A percentile compares a stretch with the other conserved stretches of the same genome.
phyloP scores from a whole-genome alignment of 345 rosid species.

The Pseudoturritis turrita region DNA sequence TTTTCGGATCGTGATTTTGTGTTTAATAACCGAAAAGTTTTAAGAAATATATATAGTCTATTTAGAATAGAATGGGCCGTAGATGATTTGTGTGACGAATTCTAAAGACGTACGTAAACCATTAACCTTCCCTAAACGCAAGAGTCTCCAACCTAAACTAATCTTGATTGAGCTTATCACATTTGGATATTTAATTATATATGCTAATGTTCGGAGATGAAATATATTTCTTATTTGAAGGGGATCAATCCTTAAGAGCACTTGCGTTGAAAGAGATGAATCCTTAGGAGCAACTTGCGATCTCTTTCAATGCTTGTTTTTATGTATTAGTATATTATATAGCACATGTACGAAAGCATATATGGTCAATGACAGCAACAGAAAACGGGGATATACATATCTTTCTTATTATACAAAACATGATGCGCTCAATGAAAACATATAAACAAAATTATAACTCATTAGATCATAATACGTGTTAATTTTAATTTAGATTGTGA shows the following conservation, averaged over 20 bases:
- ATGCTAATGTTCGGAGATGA: background rate
- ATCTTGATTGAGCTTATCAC: background rate
- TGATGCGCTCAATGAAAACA: too few species aligned
- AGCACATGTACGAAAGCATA: conserved; percentile 9
- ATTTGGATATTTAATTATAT: background rate
- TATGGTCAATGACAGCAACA: conserved; percentile 26
- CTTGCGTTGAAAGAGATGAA: conserved; percentile 16
- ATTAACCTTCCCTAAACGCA: conserved; percentile 2
- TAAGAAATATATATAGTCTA: background rate
- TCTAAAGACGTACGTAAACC: background rate
- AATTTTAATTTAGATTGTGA: too few species aligned
- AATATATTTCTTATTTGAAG: background rate
- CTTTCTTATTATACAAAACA: too few species aligned
- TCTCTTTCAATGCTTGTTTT: background rate
- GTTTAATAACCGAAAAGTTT: background rate
- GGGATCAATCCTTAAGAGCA: background rate
- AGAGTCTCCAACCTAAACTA: background rate
- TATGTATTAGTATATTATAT: background rate
- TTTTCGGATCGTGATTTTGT: background rate
- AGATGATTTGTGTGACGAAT: background rate
- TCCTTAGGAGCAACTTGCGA: background rate
- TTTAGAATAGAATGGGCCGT: background rate
- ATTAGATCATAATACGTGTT: too few species aligned
- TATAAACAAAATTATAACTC: too few species aligned
- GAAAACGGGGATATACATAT: background rate